Evolutionary conservation across 2,329 filamentous ascomycete genomes (phyloP).

Genomic region (Ascosphaera acerosa): DNA sequence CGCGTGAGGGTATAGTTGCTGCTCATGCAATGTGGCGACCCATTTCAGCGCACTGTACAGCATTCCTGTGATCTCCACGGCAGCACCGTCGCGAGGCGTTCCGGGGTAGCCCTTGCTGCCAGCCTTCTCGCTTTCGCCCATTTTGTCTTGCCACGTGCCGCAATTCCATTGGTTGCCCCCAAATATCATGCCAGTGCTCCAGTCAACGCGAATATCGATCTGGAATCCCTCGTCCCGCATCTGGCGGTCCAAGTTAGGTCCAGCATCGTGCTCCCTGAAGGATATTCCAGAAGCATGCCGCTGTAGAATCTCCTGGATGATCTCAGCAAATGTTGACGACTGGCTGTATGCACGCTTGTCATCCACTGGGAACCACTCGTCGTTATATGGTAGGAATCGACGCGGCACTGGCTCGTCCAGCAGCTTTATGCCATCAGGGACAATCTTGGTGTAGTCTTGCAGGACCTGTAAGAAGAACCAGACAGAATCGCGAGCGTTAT

Average conservation of each 20-base stretch:
- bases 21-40: constrained; percentile 40
- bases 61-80: constrained; percentile 83
- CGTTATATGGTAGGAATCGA: constrained; percentile 82
- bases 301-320: constrained; percentile 83
- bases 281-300: constrained; percentile 74
- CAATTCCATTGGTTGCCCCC: constrained; percentile 89
- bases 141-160: constrained; percentile 99
- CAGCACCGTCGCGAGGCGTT: constrained; percentile 87
- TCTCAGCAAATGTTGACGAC: constrained; percentile 58
- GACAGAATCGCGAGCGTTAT: constrained; percentile 86
- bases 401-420: constrained; percentile 54
- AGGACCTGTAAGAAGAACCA: constrained; percentile 97
- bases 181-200: constrained; percentile 73
- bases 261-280: constrained; percentile 87
- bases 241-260: constrained; percentile 64
- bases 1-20: constrained; percentile 45
- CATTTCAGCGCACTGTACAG: constrained; percentile 73
- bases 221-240: constrained; percentile 88
- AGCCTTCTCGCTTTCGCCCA: constrained; percentile 89
- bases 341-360: constrained; percentile 68
- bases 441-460: constrained; percentile 70
- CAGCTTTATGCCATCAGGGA: constrained; percentile 47
- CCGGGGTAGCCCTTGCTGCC: constrained; percentile 82
- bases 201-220: constrained; percentile 74
- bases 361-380: constrained; percentile 69